These are phyloP conservation scores for Dryadomyces sulphureus DNA, from an alignment of 2,329 filamentous ascomycete species.

Conservation along the genomic window DNA sequence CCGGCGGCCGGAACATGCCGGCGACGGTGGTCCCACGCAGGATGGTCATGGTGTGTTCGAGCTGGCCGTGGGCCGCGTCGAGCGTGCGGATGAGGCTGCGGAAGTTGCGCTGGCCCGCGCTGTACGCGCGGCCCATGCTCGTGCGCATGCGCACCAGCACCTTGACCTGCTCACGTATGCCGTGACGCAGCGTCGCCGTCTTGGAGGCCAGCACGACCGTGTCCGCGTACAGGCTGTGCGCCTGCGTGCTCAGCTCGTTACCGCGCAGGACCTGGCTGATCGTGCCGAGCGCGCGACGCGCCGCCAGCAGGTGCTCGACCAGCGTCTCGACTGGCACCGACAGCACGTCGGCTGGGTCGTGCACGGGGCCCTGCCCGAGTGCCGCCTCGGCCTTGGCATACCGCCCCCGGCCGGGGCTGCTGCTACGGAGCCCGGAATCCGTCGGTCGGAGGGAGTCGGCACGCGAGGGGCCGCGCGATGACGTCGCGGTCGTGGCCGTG, in stretches of 20 bases:
- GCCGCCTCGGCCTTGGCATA: neutral
- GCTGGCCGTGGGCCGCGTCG: slow-evolving; percentile 48
- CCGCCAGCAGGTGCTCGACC: slow-evolving; percentile 69
- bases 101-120: slow-evolving; percentile 44
- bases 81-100: slow-evolving; percentile 46
- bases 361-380: neutral
- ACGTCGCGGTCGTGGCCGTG: neutral
- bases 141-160: slow-evolving; percentile 36
- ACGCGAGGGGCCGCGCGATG: neutral
- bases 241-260: slow-evolving; percentile 68
- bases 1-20: slow-evolving; percentile 41
- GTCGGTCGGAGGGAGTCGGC: neutral
- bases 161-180: slow-evolving; percentile 40
- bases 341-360: neutral
- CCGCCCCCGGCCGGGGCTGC: too few relatives aligned
- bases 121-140: slow-evolving; percentile 39
- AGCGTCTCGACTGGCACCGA: slow-evolving; percentile 53
- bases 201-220: slow-evolving; percentile 58
- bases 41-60: slow-evolving; percentile 51
- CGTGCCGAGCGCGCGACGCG: slow-evolving; percentile 75
- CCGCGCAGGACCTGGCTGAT: slow-evolving; percentile 73
- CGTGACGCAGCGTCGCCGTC: slow-evolving; percentile 50
- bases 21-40: slow-evolving; percentile 52
- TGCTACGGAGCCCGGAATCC: neutral
- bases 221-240: slow-evolving; percentile 63